Evolutionary conservation across 768 basidiomycete genomes (phyloP).

Genomic region (Kwoniella pini): DNA sequence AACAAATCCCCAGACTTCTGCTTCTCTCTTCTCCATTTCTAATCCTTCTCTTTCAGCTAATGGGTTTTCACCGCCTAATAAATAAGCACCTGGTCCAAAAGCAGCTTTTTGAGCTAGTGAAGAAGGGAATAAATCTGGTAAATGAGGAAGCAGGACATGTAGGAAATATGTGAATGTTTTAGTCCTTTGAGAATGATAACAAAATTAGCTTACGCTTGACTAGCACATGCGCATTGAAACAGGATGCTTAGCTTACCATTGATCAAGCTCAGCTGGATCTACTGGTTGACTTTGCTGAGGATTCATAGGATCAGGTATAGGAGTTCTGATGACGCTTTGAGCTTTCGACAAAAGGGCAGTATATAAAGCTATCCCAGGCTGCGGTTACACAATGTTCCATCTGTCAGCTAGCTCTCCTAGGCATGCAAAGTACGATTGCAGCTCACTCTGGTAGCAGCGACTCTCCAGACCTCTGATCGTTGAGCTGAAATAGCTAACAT

Average conservation of each 20-base stretch:
- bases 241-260: constrained; percentile 62
- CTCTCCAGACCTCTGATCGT: constrained; percentile 69
- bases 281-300: constrained; percentile 59
- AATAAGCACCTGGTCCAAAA: constrained; percentile 56
- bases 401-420: constrained; percentile 1
- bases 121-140: constrained; percentile 85
- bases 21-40: constrained; percentile 52
- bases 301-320: constrained; percentile 61
- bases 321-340: constrained; percentile 82
- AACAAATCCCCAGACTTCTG: constrained; percentile 54
- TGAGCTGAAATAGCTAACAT: constrained; percentile 79
- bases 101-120: constrained; percentile 59
- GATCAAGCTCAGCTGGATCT: constrained; percentile 67
- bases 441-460: constrained; percentile 79
- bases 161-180: constrained; percentile 85
- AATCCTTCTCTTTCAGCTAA: constrained; percentile 43
- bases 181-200: constrained; percentile 62
- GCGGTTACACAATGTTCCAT: background rate
- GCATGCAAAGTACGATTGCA: background rate
- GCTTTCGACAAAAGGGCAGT: constrained; percentile 89
- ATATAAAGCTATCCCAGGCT: constrained; percentile 90
- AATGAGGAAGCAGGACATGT: constrained; percentile 71
- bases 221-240: background rate
- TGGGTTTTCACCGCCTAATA: constrained; percentile 34
- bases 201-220: too few species aligned